Percentiles rank a stretch among this genome's conserved stretches.
These are phyloP conservation scores for Phytophthora rubi DNA, from an alignment of 352 stramenopile genomes.

Conservation along the genomic window DNA sequence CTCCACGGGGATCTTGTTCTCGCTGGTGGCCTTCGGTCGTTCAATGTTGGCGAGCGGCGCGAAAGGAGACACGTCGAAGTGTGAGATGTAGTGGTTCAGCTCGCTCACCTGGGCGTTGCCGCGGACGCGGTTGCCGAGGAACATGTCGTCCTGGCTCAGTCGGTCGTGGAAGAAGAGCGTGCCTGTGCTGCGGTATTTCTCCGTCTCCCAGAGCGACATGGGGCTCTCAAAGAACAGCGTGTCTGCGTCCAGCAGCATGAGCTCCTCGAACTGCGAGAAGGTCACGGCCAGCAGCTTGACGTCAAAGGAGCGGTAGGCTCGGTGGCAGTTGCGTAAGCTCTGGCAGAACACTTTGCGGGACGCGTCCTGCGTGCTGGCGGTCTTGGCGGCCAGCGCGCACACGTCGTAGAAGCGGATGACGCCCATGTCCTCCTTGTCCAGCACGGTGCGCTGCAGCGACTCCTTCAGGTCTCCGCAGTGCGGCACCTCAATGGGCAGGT, in stretches of 20 bases:
- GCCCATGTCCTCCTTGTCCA: conserved; percentile 46
- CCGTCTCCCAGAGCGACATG: conserved; percentile 56
- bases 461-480: conserved; percentile 63
- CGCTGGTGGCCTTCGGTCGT: conserved; percentile 27
- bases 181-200: conserved; percentile 58
- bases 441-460: conserved; percentile 34
- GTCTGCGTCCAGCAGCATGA: conserved; percentile 79
- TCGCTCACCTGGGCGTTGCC: conserved; percentile 34
- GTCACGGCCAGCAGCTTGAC: conserved; percentile 68
- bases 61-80: conserved; percentile 60
- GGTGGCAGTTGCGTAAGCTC: conserved; percentile 49
- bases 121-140: conserved; percentile 44
- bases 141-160: conserved; percentile 48
- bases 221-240: conserved; percentile 68
- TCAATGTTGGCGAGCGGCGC: conserved; percentile 42
- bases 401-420: conserved; percentile 68
- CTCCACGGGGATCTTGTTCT: conserved; percentile 33
- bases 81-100: conserved; percentile 61
- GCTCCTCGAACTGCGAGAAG: conserved; percentile 73
- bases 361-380: conserved; percentile 26
- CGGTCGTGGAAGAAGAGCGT: conserved; percentile 69
- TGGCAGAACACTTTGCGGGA: conserved; percentile 60
- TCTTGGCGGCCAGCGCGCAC: conserved; percentile 49
- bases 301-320: conserved; percentile 54
- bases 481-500: conserved; percentile 66